Base-by-base conservation (phyloP, 495 filamentous ascomycete genomes). In the Halenospora varia region DNA sequence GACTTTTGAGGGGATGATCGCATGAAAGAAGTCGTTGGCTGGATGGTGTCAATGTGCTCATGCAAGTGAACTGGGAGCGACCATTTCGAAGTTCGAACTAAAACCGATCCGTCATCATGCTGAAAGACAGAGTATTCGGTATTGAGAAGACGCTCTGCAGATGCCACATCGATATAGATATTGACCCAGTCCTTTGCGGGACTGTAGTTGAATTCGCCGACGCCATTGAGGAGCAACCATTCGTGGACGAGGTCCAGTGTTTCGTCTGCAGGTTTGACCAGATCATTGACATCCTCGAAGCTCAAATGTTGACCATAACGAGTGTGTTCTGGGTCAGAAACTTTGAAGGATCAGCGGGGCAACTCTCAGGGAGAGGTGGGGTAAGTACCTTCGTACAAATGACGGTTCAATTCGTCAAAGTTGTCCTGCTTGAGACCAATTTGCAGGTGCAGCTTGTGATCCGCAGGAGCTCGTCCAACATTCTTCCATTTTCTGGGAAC, bases 1-100 rank as follows among this genome's bases (percentile, higher is more conserved):
- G 54, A 46, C 25, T 45, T 57, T 48, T 61, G 51, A 2, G 69
- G 66, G 66, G 10, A 18, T 24, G 53, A 17, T 55, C 71, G 69
- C 60, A 78, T 73, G 69, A 88, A 88, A 3, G 82, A 83, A 39
- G 78, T 88, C 8, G 83, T 87, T 10, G 84, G 84, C 69, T 88
- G 85, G 48, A 88, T 80, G 1, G 81, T 76, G 49, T 85, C 80
- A 58, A 89, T 77, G 59, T 82, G 79, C 17, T 70, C 68, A 58
- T 83, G 82, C 2, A 73, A 75, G 63, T 84, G 77, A 55, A 60
- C 65, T 8, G 82, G 81, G 9, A 82, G 68, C 35, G 78, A 82
- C 71, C 80, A 85, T 46, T 70, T 65, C 55, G 71, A 58, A 23
- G 70, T 69, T 1, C 71, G 70, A 40, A 73, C 59, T 25, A 74